Percentiles rank a stretch among this genome's conserved stretches.
Conservation (phyloP, 73 alveolate species). For the Tetrahymena elliotti region DNA sequence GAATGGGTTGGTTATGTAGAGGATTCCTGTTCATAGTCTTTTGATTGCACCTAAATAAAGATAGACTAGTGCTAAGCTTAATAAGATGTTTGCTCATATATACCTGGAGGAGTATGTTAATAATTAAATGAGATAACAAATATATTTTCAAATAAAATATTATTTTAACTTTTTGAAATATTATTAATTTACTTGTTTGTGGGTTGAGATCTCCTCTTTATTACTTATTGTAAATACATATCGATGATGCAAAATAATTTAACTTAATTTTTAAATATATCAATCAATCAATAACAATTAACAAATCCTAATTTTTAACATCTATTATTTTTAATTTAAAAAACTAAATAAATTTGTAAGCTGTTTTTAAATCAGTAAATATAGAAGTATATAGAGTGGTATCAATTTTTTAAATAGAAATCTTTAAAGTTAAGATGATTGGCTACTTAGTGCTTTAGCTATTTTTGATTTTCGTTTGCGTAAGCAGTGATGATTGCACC, state of each 20-base stretch:
- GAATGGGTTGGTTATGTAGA: background rate
- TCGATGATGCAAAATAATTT: no score
- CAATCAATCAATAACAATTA: no score
- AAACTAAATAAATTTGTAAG: no score
- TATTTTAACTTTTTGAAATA: background rate
- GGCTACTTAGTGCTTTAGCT: background rate
- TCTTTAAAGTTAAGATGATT: background rate
- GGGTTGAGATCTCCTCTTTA: no score
- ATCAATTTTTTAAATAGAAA: no score
- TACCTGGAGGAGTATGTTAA: background rate
- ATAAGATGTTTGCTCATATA: background rate
- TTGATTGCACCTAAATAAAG: background rate
- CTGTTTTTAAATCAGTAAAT: no score
- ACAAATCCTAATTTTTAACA: no score
- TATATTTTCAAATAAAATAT: background rate
- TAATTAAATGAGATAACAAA: background rate
- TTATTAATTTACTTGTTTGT: background rate
- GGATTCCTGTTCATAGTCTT: background rate
- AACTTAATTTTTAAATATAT: no score
- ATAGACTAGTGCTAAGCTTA: background rate
- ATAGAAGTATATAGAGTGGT: no score
- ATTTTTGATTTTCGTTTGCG: background rate
- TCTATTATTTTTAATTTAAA: no score
- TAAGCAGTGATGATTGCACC: background rate
- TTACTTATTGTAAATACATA: no score